Evolutionary conservation across 768 basidiomycete species (phyloP), one percentile per base, ranked within the genome.

Genomic region (Mycena olivaceomarginata): DNA sequence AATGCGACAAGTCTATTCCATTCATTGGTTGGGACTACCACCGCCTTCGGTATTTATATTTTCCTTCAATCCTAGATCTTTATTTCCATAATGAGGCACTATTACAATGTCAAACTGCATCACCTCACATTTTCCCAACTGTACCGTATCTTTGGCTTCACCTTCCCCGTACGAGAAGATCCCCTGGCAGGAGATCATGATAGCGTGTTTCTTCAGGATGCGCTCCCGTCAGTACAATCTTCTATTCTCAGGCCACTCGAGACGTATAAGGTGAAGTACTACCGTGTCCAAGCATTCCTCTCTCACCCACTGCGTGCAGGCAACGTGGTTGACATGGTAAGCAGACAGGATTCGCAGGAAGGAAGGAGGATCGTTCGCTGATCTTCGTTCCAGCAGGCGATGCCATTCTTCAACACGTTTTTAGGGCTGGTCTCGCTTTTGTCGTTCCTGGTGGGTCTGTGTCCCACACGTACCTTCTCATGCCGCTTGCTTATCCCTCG

Each of bases 271-370:
- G 16, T 64, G 25, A n/a, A 12, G 40, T 45, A 41, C 43, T 64
- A 12, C 40, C 40, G 6, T 22, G 22, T 13, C 41, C 20, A 41
- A 1, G 5, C 63, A 9, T 64, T n/a, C n/a, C 43, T 37, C 12
- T 64, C 41, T 43, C 63, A 43, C 41, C 41, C 63, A 64, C 63
- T 22, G 31, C 31, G 31, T 64, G 18, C 63, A 64, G 63, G 63
- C 43, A 64, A 41, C n/a, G 63, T 64, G 63, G 63, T 45, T 16
- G 41, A 62, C 41, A 64, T 45, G 63, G 63, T 64, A 20, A 13
- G 37, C 16, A 22, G n/a, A n/a, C 41, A 13, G 4, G 11, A 13
- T 4, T 10, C 40, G 41, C 10, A 9, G 20, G 13, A n/a, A 45
- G 18, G n/a, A 40, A 3, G 18, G 43, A 41, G 41, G 56, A 11